Evolutionary conservation across 495 filamentous ascomycete species (phyloP).

Genomic region (Penicillium bovifimosum): DNA sequence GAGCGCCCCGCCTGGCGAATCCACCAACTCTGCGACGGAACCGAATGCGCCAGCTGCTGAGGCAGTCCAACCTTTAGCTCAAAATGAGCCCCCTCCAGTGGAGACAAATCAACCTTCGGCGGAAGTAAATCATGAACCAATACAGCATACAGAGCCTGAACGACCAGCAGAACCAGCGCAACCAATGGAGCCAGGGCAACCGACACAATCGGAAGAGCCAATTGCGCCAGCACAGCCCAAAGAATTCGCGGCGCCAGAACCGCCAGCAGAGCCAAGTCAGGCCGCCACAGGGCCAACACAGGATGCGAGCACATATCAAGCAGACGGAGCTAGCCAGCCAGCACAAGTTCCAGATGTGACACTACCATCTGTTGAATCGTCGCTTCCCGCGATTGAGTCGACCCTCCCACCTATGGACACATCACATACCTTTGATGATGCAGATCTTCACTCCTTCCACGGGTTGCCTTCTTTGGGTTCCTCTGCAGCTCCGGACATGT

Average conservation of each 20-base stretch:
- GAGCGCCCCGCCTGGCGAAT: conserved; percentile 25
- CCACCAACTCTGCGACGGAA: conserved; percentile 22
- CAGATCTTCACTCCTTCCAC: conserved; percentile 33
- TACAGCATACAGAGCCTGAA: not conserved
- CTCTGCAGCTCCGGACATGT: conserved; percentile 23
- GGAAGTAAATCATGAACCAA: not conserved
- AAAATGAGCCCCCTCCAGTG: conserved; percentile 5
- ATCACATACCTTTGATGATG: conserved; percentile 21
- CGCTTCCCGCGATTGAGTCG: conserved; percentile 21
- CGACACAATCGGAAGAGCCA: not conserved
- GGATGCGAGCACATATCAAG: not conserved
- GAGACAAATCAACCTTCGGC: conserved; percentile 4
- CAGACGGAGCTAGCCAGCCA: conserved; percentile 6
- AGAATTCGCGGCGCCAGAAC: not conserved
- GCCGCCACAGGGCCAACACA: conserved; percentile 3
- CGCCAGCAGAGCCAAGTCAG: not conserved
- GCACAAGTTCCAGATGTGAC: conserved; percentile 7
- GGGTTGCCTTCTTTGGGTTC: conserved; percentile 28
- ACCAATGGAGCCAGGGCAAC: not conserved
- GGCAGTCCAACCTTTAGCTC: conserved; percentile 4
- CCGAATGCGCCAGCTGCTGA: conserved; percentile 19
- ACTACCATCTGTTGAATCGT: conserved; percentile 14
- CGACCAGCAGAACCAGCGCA: not conserved
- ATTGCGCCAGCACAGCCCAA: not conserved
- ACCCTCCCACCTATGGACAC: conserved; percentile 14